Evolutionary conservation across 306 rosid species (phyloP).

Genomic region (Vigna radiata): DNA sequence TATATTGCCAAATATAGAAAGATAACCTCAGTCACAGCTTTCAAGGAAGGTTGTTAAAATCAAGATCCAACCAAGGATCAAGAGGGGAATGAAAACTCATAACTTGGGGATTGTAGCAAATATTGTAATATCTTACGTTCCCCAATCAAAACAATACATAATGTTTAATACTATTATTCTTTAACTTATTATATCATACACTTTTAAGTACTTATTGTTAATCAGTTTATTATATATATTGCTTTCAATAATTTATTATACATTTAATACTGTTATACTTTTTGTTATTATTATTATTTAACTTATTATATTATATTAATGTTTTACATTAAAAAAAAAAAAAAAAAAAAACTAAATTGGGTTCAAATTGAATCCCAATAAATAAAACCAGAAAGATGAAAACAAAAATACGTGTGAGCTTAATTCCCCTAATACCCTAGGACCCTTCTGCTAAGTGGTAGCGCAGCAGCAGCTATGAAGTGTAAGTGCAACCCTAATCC

Average conservation of each 20-base stretch:
- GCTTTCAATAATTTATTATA: not conserved
- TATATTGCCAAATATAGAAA: too few relatives aligned
- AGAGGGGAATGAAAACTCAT: too few relatives aligned
- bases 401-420: not conserved
- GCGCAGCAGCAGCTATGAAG: not conserved
- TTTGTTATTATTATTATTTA: not conserved
- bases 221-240: not conserved
- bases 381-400: not conserved
- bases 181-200: not conserved
- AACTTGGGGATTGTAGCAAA: too few relatives aligned
- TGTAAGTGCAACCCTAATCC: too few relatives aligned
- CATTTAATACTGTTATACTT: not conserved
- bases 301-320: not conserved
- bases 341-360: too few relatives aligned
- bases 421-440: not conserved
- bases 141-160: not conserved
- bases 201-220: not conserved
- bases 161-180: not conserved
- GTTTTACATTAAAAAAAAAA: not conserved
- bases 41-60: too few relatives aligned
- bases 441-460: not conserved
- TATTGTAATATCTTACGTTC: too few relatives aligned
- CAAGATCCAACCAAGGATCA: too few relatives aligned
- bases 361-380: not conserved
- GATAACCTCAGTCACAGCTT: too few relatives aligned